These are phyloP conservation scores for Pichia nanzhaoensis DNA, from an alignment of 805 yeast species.

Conservation along the genomic window DNA sequence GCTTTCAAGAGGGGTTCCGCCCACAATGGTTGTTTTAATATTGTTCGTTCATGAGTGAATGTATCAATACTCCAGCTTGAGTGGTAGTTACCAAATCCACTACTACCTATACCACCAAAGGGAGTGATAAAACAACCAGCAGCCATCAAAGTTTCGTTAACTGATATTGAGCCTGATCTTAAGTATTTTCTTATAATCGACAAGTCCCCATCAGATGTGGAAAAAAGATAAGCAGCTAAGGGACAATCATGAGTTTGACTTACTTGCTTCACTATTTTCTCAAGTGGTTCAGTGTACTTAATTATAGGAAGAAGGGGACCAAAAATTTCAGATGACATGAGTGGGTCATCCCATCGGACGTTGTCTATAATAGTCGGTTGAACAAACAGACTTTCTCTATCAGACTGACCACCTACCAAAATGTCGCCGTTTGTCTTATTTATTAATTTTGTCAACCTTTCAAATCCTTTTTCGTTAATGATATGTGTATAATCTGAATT, in stretches of 20 bases:
- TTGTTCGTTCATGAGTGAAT: conserved; percentile 72
- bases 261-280: conserved; percentile 38
- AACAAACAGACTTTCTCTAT: conserved; percentile 39
- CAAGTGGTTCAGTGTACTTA: conserved; percentile 34
- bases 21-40: conserved; percentile 61
- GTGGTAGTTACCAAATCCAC: conserved; percentile 82
- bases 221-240: conserved; percentile 54
- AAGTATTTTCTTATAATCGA: not conserved
- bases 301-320: conserved; percentile 82
- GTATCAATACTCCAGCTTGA: conserved; percentile 62
- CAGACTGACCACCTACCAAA: conserved; percentile 39
- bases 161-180: conserved; percentile 64
- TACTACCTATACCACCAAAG: conserved; percentile 85
- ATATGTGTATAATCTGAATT: conserved; percentile 51
- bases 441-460: conserved; percentile 40
- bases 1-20: conserved; percentile 47
- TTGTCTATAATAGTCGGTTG: conserved; percentile 69
- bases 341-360: conserved; percentile 57
- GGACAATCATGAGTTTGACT: conserved; percentile 60
- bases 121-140: conserved; percentile 61
- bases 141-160: conserved; percentile 69
- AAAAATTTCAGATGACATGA: conserved; percentile 74
- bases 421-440: conserved; percentile 44
- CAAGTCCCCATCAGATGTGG: conserved; percentile 4
- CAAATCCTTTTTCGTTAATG: conserved; percentile 47